These are phyloP conservation scores for Pseudogymnoascus destructans DNA, from an alignment of 2,329 filamentous ascomycete genomes.

Conservation along the genomic window DNA sequence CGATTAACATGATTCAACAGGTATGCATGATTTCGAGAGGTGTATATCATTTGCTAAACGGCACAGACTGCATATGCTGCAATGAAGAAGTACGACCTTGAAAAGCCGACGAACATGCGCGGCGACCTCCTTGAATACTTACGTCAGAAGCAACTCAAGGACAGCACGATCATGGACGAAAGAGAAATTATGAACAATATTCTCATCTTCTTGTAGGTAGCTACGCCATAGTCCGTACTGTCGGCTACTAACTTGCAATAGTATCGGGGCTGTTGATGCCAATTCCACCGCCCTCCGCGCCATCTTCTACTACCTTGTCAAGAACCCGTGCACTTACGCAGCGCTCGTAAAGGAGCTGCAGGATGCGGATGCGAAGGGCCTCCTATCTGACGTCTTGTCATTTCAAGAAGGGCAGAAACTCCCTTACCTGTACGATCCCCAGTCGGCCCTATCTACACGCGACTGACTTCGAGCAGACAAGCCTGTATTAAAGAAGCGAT, in stretches of 20 bases:
- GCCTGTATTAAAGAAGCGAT: slow-evolving; percentile 12
- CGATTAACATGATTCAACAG: slow-evolving; percentile 1
- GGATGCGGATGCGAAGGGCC: slow-evolving; percentile 1
- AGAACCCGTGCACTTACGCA: slow-evolving; percentile 9
- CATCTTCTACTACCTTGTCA: slow-evolving; percentile 14
- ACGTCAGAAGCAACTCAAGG: not conserved
- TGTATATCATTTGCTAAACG: not conserved
- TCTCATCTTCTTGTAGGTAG: slow-evolving; percentile 1
- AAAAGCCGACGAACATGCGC: not conserved
- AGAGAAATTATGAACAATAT: not conserved
- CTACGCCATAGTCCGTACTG: too few species aligned
- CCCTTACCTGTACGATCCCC: slow-evolving; percentile 11
- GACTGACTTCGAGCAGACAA: not conserved
- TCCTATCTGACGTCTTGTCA: slow-evolving; percentile 8
- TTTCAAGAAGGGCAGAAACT: slow-evolving; percentile 9
- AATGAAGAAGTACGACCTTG: not conserved
- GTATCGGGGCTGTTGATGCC: slow-evolving; percentile 14
- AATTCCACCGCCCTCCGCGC: slow-evolving; percentile 14
- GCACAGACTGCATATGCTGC: not conserved
- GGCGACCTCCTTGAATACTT: not conserved
- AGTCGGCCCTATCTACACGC: not conserved
- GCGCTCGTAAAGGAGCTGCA: slow-evolving; percentile 13
- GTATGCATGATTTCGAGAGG: not conserved
- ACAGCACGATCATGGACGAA: not conserved
- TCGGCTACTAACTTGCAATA: not conserved